Evolutionary conservation across 495 filamentous ascomycete species (phyloP), one percentile per base, ranked within the genome.

Genomic region (Chaetomidium leptoderma): DNA sequence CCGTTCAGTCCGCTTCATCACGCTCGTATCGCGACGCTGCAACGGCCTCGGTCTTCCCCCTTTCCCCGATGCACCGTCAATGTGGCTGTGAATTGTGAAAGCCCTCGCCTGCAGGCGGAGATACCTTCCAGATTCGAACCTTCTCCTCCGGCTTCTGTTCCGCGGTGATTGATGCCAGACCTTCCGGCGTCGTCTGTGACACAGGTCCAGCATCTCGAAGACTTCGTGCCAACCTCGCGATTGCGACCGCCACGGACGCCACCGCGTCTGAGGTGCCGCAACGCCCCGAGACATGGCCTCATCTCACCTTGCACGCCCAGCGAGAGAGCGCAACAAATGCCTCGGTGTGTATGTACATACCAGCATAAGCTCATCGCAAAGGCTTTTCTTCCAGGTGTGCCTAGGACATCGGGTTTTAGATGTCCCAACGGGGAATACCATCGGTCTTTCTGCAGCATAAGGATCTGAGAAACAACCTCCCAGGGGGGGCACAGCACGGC

Each of bases 21-120:
- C 24, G 17, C 53, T 58, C 60, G 55, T 58, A 50, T 62, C 50
- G 29, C 42, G 43, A 42, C 24, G 30, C 32, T 53, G 53, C 36
- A 37, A 57, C 59, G 2, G 9, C 43, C 23, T 0, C 43, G 11
- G 43, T 7, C 17, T 46, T 3, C 32, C 24, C 9, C 30, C 39
- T 39, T 47, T 32, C 2, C 30, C 24, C 19, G 14, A 32, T 50
- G 42, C 24, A 21, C 33, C 32, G 26, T 44, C 35, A 43, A 14
- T 24, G 50, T 29, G 39, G 32, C 36, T 59, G 49, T 46, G 37
- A 16, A 57, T n/a, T n/a, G n/a, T n/a, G 14, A 17, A 10, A 42
- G 45, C 33, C 37, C 48, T n/a, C 45, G 46, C 35, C 27, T 58
- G 55, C n/a, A 24, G 4, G 4, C 26, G 14, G 6, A 24, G 23